A percentile compares a stretch with the other conserved stretches of the same genome.
Evolutionary conservation across 2,329 filamentous ascomycete species (phyloP).

Genomic region (Graphilbum sp.): DNA sequence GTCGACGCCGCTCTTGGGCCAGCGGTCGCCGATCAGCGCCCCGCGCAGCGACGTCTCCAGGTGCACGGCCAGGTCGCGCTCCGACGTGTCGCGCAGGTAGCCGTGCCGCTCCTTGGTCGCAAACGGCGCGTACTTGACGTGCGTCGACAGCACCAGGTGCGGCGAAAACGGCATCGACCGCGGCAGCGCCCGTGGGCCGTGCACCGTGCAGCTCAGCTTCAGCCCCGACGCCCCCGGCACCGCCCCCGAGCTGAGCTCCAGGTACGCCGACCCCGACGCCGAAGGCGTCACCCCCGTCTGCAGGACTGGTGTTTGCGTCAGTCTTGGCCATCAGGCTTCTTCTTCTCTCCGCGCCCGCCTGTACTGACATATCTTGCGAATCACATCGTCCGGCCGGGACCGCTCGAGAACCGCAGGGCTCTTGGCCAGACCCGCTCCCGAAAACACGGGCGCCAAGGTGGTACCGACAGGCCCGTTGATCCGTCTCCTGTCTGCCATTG

Average conservation of each 20-base stretch:
- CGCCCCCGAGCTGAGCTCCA: conserved; percentile 44
- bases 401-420: conserved; percentile 28
- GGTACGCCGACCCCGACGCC: conserved; percentile 81
- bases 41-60: conserved; percentile 81
- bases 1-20: conserved; percentile 98
- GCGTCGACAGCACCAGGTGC: conserved; percentile 77
- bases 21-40: conserved; percentile 80
- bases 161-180: conserved; percentile 84
- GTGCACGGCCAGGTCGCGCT: conserved; percentile 81
- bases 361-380: conserved; percentile 72
- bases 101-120: conserved; percentile 68
- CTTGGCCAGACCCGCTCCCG: conserved; percentile 19
- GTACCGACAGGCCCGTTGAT: conserved; percentile 74
- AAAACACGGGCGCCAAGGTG: conserved; percentile 55
- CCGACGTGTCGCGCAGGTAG: conserved; percentile 70
- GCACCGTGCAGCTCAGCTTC: conserved; percentile 85
- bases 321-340: background rate
- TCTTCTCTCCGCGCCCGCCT: background rate
- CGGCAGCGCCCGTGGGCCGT: conserved; percentile 81
- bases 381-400: conserved; percentile 47
- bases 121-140: conserved; percentile 94
- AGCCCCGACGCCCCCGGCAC: conserved; percentile 35
- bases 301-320: conserved; percentile 40
- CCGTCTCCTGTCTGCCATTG: conserved; percentile 71
- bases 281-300: conserved; percentile 87